phyloP scores from a whole-genome alignment of 345 rosid genomes.

The Ceriops zippeliana region DNA sequence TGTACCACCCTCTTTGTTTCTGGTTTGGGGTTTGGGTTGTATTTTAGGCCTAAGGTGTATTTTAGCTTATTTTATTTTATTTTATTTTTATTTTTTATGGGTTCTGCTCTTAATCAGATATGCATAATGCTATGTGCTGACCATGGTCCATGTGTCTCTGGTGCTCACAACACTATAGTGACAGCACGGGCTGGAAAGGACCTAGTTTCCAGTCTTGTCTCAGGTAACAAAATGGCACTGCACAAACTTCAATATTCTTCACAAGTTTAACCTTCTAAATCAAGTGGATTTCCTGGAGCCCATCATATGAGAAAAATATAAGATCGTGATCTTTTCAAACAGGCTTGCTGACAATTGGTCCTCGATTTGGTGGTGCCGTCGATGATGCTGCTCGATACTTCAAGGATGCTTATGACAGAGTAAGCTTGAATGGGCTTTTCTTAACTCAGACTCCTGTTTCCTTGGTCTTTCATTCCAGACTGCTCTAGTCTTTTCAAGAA shows the following conservation, averaged over 20 bases:
- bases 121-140: conserved; percentile 97
- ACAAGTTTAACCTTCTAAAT: too few species aligned
- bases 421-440: conserved; percentile 23
- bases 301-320: neutral
- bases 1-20: neutral
- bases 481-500: conserved; percentile 9
- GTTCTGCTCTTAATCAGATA: conserved; percentile 47
- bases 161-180: conserved; percentile 93
- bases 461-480: neutral
- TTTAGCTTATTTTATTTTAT: neutral
- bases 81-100: neutral
- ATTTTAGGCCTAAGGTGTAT: conserved; percentile 2
- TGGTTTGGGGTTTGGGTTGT: neutral
- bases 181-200: conserved; percentile 99
- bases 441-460: conserved; percentile 1
- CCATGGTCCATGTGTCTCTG: conserved; percentile 96
- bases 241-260: neutral
- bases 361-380: conserved; percentile 97
- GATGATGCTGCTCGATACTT: conserved; percentile 97
- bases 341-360: conserved; percentile 97
- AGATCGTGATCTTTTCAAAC: conserved; percentile 25
- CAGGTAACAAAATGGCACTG: conserved; percentile 40
- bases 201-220: conserved; percentile 93
- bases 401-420: conserved; percentile 92
- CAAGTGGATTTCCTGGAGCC: conserved; percentile 2